Percentiles rank a stretch among this genome's conserved stretches.
Evolutionary conservation across 1,284 basidiomycete species (phyloP).

Genomic region (Rugosomyces carneus): DNA sequence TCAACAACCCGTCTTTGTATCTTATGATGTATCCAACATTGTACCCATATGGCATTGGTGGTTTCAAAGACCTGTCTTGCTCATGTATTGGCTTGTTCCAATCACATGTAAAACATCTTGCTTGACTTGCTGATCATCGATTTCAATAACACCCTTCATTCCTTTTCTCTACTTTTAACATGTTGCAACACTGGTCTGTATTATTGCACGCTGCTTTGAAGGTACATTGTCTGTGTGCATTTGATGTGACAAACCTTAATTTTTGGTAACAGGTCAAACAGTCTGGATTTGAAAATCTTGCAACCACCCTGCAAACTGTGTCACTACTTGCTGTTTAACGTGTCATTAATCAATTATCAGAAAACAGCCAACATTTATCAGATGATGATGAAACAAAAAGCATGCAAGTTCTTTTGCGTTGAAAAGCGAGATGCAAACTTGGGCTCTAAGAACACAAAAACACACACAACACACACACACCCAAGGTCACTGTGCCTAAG

Average conservation of each 20-base stretch:
- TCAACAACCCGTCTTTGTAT: slow-evolving; percentile 23
- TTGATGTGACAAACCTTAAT: no score
- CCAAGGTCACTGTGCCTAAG: no score
- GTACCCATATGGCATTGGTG: slow-evolving; percentile 29
- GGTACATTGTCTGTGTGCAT: no score
- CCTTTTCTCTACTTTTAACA: slow-evolving; percentile 21
- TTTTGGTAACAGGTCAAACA: no score
- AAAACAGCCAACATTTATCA: slow-evolving; percentile 17
- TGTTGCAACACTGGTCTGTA: slow-evolving; percentile 13
- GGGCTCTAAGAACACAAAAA: no score
- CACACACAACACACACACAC: no score
- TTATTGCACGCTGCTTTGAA: slow-evolving; percentile 12
- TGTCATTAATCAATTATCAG: slow-evolving; percentile 15
- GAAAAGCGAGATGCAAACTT: no score
- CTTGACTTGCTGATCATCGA: slow-evolving; percentile 25
- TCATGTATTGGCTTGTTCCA: slow-evolving; percentile 14
- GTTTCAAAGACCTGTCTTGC: slow-evolving; percentile 1
- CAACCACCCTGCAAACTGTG: not conserved
- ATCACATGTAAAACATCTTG: slow-evolving; percentile 20
- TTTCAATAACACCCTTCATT: slow-evolving; percentile 14
- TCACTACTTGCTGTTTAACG: not conserved
- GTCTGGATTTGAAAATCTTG: not conserved
- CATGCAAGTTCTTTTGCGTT: slow-evolving; percentile 26
- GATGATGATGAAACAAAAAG: slow-evolving; percentile 19
- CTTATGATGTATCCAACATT: slow-evolving; percentile 27